phyloP scores from a whole-genome alignment of 148 eudicot species.

The Vaccinium corymbosum region DNA sequence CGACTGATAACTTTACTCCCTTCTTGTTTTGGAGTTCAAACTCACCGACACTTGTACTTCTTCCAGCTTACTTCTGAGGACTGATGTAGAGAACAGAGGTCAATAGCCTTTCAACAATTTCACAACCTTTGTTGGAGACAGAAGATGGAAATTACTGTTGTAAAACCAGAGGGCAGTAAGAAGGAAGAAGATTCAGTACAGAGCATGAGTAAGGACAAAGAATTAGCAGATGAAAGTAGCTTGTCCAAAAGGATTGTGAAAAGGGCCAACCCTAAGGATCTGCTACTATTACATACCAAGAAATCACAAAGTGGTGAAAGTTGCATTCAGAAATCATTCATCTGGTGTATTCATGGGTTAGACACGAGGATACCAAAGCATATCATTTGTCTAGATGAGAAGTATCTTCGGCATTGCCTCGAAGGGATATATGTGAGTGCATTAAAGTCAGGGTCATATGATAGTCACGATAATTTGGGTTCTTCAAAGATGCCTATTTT shows the following conservation, averaged over 20 bases:
- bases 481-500: conserved; percentile 21
- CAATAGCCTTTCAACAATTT: background rate
- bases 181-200: conserved; percentile 17
- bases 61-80: conserved; percentile 8
- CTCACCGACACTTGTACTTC: background rate
- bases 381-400: conserved; percentile 46
- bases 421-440: conserved; percentile 38
- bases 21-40: background rate
- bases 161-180: conserved; percentile 8
- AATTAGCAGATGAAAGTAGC: conserved; percentile 16
- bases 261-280: conserved; percentile 11
- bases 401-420: conserved; percentile 50
- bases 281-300: conserved; percentile 16
- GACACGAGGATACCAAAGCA: conserved; percentile 33
- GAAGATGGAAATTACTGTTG: conserved; percentile 21
- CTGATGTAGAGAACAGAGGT: background rate
- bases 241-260: background rate
- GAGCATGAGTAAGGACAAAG: conserved; percentile 14
- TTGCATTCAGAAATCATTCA: conserved; percentile 21
- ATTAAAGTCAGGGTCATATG: conserved; percentile 26
- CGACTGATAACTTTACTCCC: background rate
- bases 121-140: background rate
- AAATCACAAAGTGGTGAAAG: conserved; percentile 18
- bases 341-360: conserved; percentile 16
- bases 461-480: background rate